phyloP scores from a whole-genome alignment of 192 early-diverging fungal genomes.

The Linnemannia elongata region DNA sequence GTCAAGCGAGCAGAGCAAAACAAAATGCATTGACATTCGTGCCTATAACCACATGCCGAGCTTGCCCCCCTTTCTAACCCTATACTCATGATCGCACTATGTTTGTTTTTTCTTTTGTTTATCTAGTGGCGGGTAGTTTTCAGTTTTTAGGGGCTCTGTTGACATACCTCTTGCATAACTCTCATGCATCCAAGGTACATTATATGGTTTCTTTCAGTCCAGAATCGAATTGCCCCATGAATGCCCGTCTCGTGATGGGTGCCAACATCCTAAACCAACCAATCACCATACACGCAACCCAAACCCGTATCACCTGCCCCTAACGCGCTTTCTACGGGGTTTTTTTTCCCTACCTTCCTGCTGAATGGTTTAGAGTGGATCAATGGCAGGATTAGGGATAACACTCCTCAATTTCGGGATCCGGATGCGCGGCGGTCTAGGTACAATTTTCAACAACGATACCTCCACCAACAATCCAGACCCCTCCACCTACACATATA shows the following conservation, averaged over 20 bases:
- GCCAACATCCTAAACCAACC: too few species aligned
- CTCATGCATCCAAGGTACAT: conserved; percentile 83
- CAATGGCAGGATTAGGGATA: conserved; percentile 79
- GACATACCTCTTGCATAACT: conserved; percentile 88
- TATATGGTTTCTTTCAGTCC: too few species aligned
- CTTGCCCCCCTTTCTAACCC: neutral
- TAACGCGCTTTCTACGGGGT: neutral
- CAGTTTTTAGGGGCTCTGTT: conserved; percentile 89
- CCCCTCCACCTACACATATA: conserved; percentile 23
- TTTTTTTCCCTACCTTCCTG: neutral
- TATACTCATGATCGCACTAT: neutral
- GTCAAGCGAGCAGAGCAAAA: neutral
- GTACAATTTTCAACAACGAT: conserved; percentile 42
- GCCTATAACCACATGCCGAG: neutral
- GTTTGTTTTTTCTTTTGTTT: neutral
- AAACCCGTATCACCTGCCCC: too few species aligned
- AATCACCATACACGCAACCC: too few species aligned
- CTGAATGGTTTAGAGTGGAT: conserved; percentile 65
- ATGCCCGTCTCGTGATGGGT: too few species aligned
- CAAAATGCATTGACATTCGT: neutral
- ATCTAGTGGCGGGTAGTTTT: conserved; percentile 72
- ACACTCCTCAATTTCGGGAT: conserved; percentile 84
- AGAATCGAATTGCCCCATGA: too few species aligned
- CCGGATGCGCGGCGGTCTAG: conserved; percentile 68
- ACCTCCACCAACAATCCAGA: neutral